These are phyloP conservation scores for Trametes punicea DNA, from an alignment of 768 basidiomycete species.

Conservation along the genomic window DNA sequence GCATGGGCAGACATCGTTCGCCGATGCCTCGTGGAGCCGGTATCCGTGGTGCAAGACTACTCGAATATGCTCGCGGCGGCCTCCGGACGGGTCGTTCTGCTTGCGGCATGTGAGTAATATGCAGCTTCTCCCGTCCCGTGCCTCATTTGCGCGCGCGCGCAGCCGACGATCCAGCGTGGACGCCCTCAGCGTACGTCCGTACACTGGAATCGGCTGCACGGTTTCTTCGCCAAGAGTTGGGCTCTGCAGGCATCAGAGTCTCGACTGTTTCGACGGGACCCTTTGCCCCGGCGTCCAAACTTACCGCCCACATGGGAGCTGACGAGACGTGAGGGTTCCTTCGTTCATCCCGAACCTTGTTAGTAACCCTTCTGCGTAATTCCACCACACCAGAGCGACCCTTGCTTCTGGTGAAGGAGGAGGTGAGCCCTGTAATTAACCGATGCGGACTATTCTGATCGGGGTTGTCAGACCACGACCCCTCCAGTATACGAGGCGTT, in stretches of 20 bases:
- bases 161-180: slow-evolving; percentile 12
- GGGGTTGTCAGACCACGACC: background rate
- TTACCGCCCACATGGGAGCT: background rate
- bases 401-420: background rate
- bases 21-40: slow-evolving; percentile 26
- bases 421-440: slow-evolving; percentile 1
- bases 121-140: slow-evolving; percentile 2
- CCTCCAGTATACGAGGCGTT: background rate
- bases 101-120: slow-evolving; percentile 23
- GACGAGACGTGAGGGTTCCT: slow-evolving; percentile 4
- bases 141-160: slow-evolving; percentile 4
- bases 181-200: slow-evolving; percentile 10
- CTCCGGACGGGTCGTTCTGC: slow-evolving; percentile 31
- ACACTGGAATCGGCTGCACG: slow-evolving; percentile 14
- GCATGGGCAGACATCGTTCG: slow-evolving; percentile 23
- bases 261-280: slow-evolving; percentile 11
- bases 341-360: background rate
- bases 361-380: background rate
- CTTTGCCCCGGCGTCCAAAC: slow-evolving; percentile 13
- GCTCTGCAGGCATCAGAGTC: slow-evolving; percentile 22
- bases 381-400: background rate
- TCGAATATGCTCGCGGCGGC: slow-evolving; percentile 26
- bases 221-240: slow-evolving; percentile 18
- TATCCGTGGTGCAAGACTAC: slow-evolving; percentile 30
- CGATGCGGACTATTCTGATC: background rate